A percentile compares a stretch with the other conserved stretches of the same genome.
Conservation (phyloP, 2,329 filamentous ascomycete genomes). For the Cyanodermella asteris region DNA sequence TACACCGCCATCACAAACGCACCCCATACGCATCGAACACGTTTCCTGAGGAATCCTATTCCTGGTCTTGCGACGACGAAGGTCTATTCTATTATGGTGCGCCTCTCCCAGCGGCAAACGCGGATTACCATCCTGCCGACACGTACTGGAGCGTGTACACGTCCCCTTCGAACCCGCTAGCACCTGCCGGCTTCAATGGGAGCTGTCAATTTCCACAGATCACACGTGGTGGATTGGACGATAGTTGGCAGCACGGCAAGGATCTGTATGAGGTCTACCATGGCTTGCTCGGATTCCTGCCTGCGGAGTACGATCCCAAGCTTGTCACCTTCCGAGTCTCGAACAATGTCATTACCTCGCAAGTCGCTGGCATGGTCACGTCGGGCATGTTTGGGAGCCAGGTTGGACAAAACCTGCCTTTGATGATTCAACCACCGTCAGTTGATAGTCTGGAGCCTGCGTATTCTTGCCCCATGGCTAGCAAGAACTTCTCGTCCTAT, state of each 20-base stretch:
- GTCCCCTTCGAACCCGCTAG: constrained; percentile 43
- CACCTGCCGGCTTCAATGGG: constrained; percentile 44
- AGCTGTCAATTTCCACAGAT: constrained; percentile 69
- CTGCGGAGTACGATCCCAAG: constrained; percentile 22
- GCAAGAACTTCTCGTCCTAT: constrained; percentile 21
- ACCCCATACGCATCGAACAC: constrained; percentile 60
- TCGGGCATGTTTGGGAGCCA: constrained; percentile 40
- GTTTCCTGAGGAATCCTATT: constrained; percentile 50
- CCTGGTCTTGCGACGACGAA: constrained; percentile 51
- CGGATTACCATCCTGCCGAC: constrained; percentile 28
- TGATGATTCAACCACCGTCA: constrained; percentile 25
- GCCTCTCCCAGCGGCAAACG: constrained; percentile 23
- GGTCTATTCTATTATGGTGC: constrained; percentile 48
- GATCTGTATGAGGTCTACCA: constrained; percentile 61
- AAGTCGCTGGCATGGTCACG: constrained; percentile 56
- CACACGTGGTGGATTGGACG: constrained; percentile 46
- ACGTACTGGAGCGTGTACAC: constrained; percentile 46
- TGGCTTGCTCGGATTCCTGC: constrained; percentile 45
- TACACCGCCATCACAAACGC: constrained; percentile 68
- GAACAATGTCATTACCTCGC: constrained; percentile 62
- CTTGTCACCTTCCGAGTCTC: constrained; percentile 49
- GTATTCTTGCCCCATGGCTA: constrained; percentile 41
- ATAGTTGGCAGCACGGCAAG: constrained; percentile 54
- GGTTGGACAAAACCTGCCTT: constrained; percentile 12
- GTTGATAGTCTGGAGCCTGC: constrained; percentile 55